phyloP scores from a whole-genome alignment of 352 stramenopile species.

The Globisporangium solare region DNA sequence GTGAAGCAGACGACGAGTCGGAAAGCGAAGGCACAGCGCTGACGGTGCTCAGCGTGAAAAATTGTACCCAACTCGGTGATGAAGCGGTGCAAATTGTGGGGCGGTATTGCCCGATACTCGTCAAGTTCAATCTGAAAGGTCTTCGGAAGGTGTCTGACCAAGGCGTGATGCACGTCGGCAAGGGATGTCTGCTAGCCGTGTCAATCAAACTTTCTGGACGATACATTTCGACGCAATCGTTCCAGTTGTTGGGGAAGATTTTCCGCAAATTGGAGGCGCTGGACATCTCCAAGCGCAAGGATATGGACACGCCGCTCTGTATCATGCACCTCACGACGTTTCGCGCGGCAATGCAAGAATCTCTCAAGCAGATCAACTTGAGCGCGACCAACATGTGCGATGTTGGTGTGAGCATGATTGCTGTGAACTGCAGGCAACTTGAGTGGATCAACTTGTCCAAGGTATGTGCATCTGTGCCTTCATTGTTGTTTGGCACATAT shows the following conservation, averaged over 20 bases:
- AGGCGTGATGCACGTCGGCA: constrained; percentile 41
- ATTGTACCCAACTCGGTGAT: constrained; percentile 47
- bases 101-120: constrained; percentile 26
- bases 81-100: constrained; percentile 29
- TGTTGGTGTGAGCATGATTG: constrained; percentile 45
- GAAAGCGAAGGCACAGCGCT: constrained; percentile 9
- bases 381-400: constrained; percentile 56
- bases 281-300: constrained; percentile 40
- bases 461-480: constrained; percentile 12
- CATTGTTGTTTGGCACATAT: not conserved
- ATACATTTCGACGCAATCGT: constrained; percentile 40
- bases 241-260: constrained; percentile 49
- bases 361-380: constrained; percentile 36
- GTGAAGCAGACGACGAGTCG: constrained; percentile 21
- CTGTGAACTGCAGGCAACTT: constrained; percentile 34
- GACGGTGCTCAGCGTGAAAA: constrained; percentile 44
- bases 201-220: constrained; percentile 51
- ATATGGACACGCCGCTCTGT: constrained; percentile 44
- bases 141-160: constrained; percentile 54
- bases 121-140: constrained; percentile 47
- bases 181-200: constrained; percentile 32
- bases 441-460: constrained; percentile 59
- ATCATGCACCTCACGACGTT: constrained; percentile 24
- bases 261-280: constrained; percentile 33
- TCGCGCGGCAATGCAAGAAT: constrained; percentile 11